phyloP scores from a whole-genome alignment of 2,329 filamentous ascomycete genomes.

The Verticillium albo-atrum region DNA sequence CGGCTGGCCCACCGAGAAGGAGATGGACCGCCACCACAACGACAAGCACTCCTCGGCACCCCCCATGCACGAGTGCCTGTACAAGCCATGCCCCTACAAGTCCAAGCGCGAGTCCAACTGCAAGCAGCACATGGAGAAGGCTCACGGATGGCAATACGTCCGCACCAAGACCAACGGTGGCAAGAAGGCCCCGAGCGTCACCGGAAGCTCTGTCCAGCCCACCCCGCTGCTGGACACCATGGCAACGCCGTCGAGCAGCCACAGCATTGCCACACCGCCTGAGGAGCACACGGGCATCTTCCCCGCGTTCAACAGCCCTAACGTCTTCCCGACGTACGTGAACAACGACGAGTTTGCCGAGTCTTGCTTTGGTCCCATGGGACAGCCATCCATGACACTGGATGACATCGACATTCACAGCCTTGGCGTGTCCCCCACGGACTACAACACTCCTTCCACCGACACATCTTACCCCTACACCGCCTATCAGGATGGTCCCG shows the following conservation, averaged over 20 bases:
- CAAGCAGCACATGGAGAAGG: constrained; percentile 99
- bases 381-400: constrained; percentile 25
- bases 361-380: constrained; percentile 20
- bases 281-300: constrained; percentile 37
- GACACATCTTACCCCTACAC: constrained; percentile 43
- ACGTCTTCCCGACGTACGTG: constrained; percentile 47
- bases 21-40: constrained; percentile 91
- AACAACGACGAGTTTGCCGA: constrained; percentile 40
- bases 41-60: constrained; percentile 88
- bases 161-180: constrained; percentile 84
- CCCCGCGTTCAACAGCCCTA: constrained; percentile 12
- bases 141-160: constrained; percentile 84
- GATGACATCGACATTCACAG: constrained; percentile 32
- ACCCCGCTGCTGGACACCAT: constrained; percentile 58
- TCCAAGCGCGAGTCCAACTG: constrained; percentile 96
- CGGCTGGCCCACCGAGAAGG: constrained; percentile 97
- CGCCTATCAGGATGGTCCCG: constrained; percentile 55
- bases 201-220: constrained; percentile 42
- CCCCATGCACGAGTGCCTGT: constrained; percentile 78
- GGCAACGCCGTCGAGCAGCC: constrained; percentile 57
- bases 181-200: constrained; percentile 48
- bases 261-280: constrained; percentile 55
- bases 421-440: constrained; percentile 37
- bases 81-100: constrained; percentile 80
- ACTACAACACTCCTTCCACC: constrained; percentile 47